Conservation (phyloP, 345 rosid genomes). For the Cardamine occulta region DNA sequence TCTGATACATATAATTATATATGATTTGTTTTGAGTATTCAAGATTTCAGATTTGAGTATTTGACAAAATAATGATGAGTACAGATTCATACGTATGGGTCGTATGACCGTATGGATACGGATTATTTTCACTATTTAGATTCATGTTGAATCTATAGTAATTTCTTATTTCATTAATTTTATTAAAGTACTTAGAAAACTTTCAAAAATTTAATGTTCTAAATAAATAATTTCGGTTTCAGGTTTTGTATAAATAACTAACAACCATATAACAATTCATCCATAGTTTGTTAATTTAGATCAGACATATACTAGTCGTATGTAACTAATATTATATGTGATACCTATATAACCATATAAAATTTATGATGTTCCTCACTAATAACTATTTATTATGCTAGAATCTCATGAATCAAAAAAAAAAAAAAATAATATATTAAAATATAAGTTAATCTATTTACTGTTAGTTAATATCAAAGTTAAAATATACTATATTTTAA, state of each 20-base stretch:
- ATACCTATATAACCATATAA: background rate
- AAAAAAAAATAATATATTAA: too few relatives aligned
- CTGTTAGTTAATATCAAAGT: too few relatives aligned
- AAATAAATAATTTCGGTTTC: background rate
- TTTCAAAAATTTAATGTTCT: background rate
- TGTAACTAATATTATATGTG: background rate
- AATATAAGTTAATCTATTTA: too few relatives aligned
- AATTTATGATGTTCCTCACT: background rate
- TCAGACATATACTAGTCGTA: background rate
- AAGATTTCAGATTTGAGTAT: conserved; percentile 7
- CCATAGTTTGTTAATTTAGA: background rate
- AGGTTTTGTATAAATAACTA: background rate
- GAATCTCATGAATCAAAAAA: background rate
- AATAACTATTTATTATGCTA: background rate
- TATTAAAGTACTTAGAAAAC: background rate
- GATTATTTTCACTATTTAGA: background rate
- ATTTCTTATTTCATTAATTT: background rate
- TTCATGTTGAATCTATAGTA: background rate
- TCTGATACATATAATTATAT: background rate
- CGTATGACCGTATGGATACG: conserved; percentile 13
- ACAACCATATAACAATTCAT: background rate
- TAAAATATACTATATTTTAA: too few relatives aligned
- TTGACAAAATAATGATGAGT: conserved; percentile 16
- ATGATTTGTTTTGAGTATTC: background rate
- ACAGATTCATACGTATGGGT: conserved; percentile 16